phyloP scores from a whole-genome alignment of 2,329 filamentous ascomycete genomes.

The Kalaharituber pfeilii region DNA sequence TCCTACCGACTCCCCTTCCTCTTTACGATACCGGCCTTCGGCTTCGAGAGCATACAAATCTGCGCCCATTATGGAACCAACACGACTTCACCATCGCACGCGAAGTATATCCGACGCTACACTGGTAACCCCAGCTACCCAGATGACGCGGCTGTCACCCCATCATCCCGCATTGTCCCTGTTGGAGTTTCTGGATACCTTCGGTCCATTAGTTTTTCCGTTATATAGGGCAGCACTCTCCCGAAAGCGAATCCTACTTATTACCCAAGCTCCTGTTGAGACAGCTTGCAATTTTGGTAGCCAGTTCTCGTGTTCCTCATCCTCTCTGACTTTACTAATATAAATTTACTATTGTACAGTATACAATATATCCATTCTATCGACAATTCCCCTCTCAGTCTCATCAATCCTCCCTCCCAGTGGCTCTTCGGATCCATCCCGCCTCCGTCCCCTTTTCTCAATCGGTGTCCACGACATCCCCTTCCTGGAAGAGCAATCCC shows the following conservation, averaged over 20 bases:
- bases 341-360: constrained; percentile 37
- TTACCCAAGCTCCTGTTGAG: constrained; percentile 71
- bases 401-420: constrained; percentile 24
- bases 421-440: constrained; percentile 21
- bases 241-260: constrained; percentile 73
- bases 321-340: constrained; percentile 3
- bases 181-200: constrained; percentile 56
- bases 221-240: constrained; percentile 73
- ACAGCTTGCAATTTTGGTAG: constrained; percentile 75
- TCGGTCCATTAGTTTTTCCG: constrained; percentile 83
- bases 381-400: constrained; percentile 64
- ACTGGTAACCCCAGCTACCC: not conserved
- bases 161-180: constrained; percentile 80
- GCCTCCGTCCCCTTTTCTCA: constrained; percentile 72
- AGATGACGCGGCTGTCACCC: constrained; percentile 23
- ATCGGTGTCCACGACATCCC: constrained; percentile 87
- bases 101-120: not conserved
- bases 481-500: constrained; percentile 46
- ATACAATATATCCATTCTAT: constrained; percentile 83
- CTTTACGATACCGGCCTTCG: constrained; percentile 31
- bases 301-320: constrained; percentile 10
- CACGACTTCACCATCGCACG: constrained; percentile 12
- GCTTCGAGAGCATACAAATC: not conserved
- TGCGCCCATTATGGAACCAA: not conserved
- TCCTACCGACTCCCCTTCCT: constrained; percentile 26